A percentile compares a stretch with the other conserved stretches of the same genome.
phyloP scores from a whole-genome alignment of 345 rosid genomes.

The Cardiospermum halicacabum region DNA sequence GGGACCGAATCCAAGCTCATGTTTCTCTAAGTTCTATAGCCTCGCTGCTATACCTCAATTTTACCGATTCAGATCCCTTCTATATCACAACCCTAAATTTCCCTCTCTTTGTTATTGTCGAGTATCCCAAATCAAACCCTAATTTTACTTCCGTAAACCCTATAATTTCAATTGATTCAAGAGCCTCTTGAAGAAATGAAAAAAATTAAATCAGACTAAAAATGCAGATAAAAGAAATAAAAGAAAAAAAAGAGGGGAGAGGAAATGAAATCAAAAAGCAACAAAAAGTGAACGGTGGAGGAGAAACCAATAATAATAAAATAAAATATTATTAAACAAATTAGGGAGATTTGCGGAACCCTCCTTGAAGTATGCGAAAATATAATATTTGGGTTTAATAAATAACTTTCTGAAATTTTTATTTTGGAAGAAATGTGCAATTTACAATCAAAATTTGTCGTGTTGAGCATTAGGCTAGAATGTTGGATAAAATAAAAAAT shows the following conservation, averaged over 20 bases:
- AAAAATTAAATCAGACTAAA: background rate
- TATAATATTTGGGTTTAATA: too few relatives aligned
- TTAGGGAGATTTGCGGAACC: too few relatives aligned
- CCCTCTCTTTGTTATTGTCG: too few relatives aligned
- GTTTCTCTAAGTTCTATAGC: conserved; percentile 14
- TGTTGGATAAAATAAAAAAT: too few relatives aligned
- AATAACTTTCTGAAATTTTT: too few relatives aligned
- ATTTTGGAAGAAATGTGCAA: too few relatives aligned
- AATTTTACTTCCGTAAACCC: background rate
- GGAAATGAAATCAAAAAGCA: background rate
- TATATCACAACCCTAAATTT: background rate
- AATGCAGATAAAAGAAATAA: background rate
- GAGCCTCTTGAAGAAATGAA: background rate
- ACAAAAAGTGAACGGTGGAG: conserved; percentile 15
- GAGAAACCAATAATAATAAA: conserved; percentile 18
- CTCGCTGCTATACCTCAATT: background rate
- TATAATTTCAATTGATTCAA: background rate
- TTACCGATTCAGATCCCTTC: conserved; percentile 25
- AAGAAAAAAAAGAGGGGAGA: background rate
- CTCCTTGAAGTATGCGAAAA: too few relatives aligned
- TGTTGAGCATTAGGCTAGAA: too few relatives aligned
- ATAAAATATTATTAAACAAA: background rate
- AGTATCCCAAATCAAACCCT: conserved; percentile 14
- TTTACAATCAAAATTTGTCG: too few relatives aligned
- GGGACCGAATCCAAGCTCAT: conserved; percentile 43